Evolutionary conservation across 2,329 filamentous ascomycete genomes (phyloP).

Genomic region (Fusarium paranaense): DNA sequence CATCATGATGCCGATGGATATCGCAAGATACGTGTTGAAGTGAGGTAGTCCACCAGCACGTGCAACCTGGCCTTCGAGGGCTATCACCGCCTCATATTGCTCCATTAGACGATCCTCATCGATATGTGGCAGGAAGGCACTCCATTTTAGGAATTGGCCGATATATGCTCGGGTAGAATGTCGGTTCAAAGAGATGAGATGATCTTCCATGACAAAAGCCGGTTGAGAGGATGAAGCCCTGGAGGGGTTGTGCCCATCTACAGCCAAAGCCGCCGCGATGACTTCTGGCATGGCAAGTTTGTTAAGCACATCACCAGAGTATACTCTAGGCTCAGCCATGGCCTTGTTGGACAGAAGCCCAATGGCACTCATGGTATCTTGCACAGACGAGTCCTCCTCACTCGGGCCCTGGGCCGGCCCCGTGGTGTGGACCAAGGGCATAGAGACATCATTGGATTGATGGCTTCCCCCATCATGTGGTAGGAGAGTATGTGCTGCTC

Average conservation of each 20-base stretch:
- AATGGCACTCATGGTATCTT: slow-evolving; percentile 31
- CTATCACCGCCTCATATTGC: slow-evolving; percentile 6
- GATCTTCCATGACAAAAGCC: not conserved
- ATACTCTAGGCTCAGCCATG: slow-evolving; percentile 17
- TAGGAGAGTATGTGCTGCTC: not conserved
- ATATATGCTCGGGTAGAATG: not conserved
- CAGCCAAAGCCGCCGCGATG: slow-evolving; percentile 11
- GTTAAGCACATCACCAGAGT: not conserved
- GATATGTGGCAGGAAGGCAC: slow-evolving; percentile 12
- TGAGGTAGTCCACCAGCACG: not conserved
- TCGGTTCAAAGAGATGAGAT: not conserved
- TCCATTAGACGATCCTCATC: not conserved
- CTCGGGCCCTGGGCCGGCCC: rapidly evolving
- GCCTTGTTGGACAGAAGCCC: slow-evolving; percentile 23
- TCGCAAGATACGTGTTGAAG: slow-evolving; percentile 11
- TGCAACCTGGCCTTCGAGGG: rapidly evolving
- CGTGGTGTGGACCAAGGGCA: rapidly evolving
- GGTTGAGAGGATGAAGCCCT: slow-evolving; percentile 6
- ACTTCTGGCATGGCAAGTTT: slow-evolving; percentile 18
- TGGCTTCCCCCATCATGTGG: not conserved
- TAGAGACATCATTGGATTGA: not conserved
- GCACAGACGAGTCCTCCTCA: slow-evolving; percentile 21
- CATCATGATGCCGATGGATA: slow-evolving; percentile 21
- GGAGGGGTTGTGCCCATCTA: slow-evolving; percentile 15
- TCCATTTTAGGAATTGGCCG: slow-evolving; percentile 2